Conservation (phyloP, 805 yeast genomes). For the Tetrapisispora pingtungensis region DNA sequence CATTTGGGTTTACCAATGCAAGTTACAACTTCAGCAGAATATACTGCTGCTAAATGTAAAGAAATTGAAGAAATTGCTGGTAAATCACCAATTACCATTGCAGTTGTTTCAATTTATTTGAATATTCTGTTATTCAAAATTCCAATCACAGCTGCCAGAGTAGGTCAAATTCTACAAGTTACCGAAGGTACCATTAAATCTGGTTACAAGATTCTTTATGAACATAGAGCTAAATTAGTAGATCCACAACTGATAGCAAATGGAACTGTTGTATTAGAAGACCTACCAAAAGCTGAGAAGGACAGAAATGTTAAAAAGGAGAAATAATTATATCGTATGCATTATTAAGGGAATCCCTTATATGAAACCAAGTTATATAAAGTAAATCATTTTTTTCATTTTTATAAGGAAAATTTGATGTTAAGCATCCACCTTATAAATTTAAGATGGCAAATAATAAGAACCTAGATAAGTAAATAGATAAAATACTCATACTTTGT, state of each 20-base stretch:
- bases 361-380: background rate
- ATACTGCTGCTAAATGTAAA: slow-evolving; percentile 80
- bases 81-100: slow-evolving; percentile 92
- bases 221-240: slow-evolving; percentile 57
- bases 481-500: background rate
- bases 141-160: slow-evolving; percentile 63
- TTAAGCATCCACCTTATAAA: background rate
- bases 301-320: slow-evolving; percentile 18
- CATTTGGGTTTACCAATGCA: slow-evolving; percentile 79
- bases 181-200: slow-evolving; percentile 96
- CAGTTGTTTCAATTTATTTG: slow-evolving; percentile 95
- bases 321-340: background rate
- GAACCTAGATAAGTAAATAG: background rate
- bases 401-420: background rate
- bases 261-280: slow-evolving; percentile 24
- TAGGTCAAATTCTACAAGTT: slow-evolving; percentile 89
- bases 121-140: slow-evolving; percentile 81
- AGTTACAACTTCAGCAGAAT: slow-evolving; percentile 86
- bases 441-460: background rate
- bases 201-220: slow-evolving; percentile 71
- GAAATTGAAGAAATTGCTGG: slow-evolving; percentile 93
- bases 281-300: slow-evolving; percentile 26
- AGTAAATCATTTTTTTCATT: background rate
- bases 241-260: slow-evolving; percentile 26
- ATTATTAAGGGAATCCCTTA: too few relatives aligned